These are phyloP conservation scores for Prunus persica DNA, from an alignment of 306 rosid genomes.

Conservation along the genomic window Prunus_persica_NCBIv2 NC_034009.1:1708501-1709000, in stretches of 20 bases:
- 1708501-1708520: constrained; percentile 43
- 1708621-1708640: constrained; percentile 9
- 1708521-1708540: constrained; percentile 44
- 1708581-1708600: constrained; percentile 30
- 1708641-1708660: not conserved
- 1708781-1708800: not conserved
- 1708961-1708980: too few relatives aligned
- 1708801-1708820: not conserved
- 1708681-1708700: not conserved
- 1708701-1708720: not conserved
- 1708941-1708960: not conserved
- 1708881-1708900: not conserved
- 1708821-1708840: not conserved
- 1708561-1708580: constrained; percentile 43
- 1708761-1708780: not conserved
- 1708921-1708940: not conserved
- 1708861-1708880: not conserved
- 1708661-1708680: not conserved
- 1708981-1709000: too few relatives aligned
- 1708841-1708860: not conserved
- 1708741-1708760: not conserved
- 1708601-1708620: constrained; percentile 19
- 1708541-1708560: constrained; percentile 41
- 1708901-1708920: too few relatives aligned
- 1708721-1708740: not conserved